phyloP scores from a whole-genome alignment of 805 yeast genomes.

The Kazachstania africana region DNA sequence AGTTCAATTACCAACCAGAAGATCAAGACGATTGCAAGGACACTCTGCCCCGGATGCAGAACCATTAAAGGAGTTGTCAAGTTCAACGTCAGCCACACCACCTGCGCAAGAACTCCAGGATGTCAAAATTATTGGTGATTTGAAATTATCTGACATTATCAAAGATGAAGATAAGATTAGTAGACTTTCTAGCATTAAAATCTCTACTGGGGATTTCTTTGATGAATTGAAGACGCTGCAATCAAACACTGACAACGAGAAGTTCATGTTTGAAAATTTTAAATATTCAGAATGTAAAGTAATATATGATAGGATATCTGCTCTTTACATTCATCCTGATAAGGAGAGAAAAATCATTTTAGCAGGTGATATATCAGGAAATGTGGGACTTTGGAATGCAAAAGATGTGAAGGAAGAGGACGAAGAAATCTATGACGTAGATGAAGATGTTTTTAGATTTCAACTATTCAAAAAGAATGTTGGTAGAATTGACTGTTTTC shows the following conservation, averaged over 20 bases:
- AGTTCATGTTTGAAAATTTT: slow-evolving; percentile 42
- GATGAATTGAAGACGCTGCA: slow-evolving; percentile 36
- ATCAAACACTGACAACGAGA: slow-evolving; percentile 33
- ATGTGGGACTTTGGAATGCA: slow-evolving; percentile 77
- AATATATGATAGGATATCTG: slow-evolving; percentile 57
- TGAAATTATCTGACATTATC: slow-evolving; percentile 48
- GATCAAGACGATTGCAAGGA: slow-evolving; percentile 74
- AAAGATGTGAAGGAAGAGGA: slow-evolving; percentile 19
- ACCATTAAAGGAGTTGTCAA: not conserved
- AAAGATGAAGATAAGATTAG: slow-evolving; percentile 29
- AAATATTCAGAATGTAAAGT: slow-evolving; percentile 64
- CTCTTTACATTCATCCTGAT: slow-evolving; percentile 70
- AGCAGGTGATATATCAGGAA: slow-evolving; percentile 87
- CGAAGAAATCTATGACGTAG: slow-evolving; percentile 28
- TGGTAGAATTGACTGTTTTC: slow-evolving; percentile 47
- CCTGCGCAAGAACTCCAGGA: slow-evolving; percentile 31
- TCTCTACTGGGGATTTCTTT: slow-evolving; percentile 64
- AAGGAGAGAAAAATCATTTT: slow-evolving; percentile 47
- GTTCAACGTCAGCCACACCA: not conserved
- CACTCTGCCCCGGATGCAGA: slow-evolving; percentile 33
- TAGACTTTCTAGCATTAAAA: slow-evolving; percentile 24
- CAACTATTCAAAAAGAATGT: slow-evolving; percentile 70
- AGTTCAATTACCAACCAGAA: slow-evolving; percentile 44
- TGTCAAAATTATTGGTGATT: slow-evolving; percentile 54
- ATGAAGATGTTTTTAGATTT: slow-evolving; percentile 47